Percentiles rank a stretch among this genome's conserved stretches.
Conservation (phyloP, 495 filamentous ascomycete genomes). For the Paragyromitra xinjiangensis region DNA sequence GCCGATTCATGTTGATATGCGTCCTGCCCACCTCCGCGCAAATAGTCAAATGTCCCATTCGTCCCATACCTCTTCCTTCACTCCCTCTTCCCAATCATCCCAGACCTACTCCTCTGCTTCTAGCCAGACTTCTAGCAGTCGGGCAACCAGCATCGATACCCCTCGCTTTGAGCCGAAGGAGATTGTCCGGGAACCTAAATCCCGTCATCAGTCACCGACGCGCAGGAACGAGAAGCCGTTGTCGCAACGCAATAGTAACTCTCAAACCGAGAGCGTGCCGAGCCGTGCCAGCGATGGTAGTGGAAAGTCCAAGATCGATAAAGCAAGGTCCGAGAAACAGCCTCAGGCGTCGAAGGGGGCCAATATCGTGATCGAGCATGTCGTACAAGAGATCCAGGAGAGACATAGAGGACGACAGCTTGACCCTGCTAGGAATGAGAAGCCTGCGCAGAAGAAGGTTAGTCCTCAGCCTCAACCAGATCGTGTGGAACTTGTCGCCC, state of each 20-base stretch:
- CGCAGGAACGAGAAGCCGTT: slow-evolving; percentile 34
- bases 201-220: slow-evolving; percentile 44
- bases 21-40: slow-evolving; percentile 42
- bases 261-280: slow-evolving; percentile 43
- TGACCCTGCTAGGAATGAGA: slow-evolving; percentile 45
- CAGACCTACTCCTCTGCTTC: slow-evolving; percentile 56
- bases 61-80: slow-evolving; percentile 49
- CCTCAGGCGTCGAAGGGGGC: slow-evolving; percentile 34
- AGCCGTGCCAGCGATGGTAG: slow-evolving; percentile 51
- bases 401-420: slow-evolving; percentile 47
- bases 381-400: slow-evolving; percentile 48
- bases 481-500: slow-evolving; percentile 36
- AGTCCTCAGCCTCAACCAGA: slow-evolving; percentile 47
- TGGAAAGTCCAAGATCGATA: slow-evolving; percentile 49
- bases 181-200: slow-evolving; percentile 32
- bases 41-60: slow-evolving; percentile 53
- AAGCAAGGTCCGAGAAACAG: slow-evolving; percentile 39
- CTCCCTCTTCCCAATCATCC: slow-evolving; percentile 52
- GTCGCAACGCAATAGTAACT: slow-evolving; percentile 39
- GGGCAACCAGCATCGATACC: slow-evolving; percentile 55
- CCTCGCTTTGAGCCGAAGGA: slow-evolving; percentile 55
- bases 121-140: slow-evolving; percentile 55
- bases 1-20: slow-evolving; percentile 44
- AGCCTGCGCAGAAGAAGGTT: slow-evolving; percentile 42
- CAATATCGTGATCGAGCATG: slow-evolving; percentile 49